Evolutionary conservation across 2,329 filamentous ascomycete genomes (phyloP), one percentile per base, ranked within the genome.

Genomic region (Ophiostoma tasmaniense): DNA sequence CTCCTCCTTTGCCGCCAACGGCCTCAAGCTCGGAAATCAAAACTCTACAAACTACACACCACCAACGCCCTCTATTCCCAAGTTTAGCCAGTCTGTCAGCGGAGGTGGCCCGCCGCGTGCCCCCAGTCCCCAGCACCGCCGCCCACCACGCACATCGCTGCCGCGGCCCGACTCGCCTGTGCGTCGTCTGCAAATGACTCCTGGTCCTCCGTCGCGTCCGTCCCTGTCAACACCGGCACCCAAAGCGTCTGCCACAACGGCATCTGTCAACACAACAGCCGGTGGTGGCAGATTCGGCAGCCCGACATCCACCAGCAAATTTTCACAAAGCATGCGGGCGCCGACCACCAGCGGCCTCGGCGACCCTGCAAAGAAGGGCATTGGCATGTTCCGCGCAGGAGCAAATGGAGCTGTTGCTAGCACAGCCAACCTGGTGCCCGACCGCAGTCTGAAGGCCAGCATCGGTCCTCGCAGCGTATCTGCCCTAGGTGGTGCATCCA

Each of bases 91-190:
- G 78, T 96, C 93, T 0, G 82, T 96, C 62, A 72, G 35, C 64
- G 71, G 68, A 28, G 69, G 52, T 1, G 93, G 93, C 0, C 90
- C 91, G 7, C 86, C 87, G 55, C 85, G 90, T 75, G 87, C 89
- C 35, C 77, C 88, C 30, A 94, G 90, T 75, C 91, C 93, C 2
- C 81, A 86, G 65, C 68, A 70, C n/a, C 86, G 89, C 74, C 93
- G 91, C 77, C 88, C 70, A 17, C 80, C 87, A 62, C 87, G 93
- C 70, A 88, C 89, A 10, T 96, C 93, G 1, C 82, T 97, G n/a
- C 87, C 91, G 67, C 90, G 93, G 37, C 91, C 95, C 5, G 93
- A 97, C 72, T 97, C 94, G 1, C 95, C 94, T 3, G 83, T 91
- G 45, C 88, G 90, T 73, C 89, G 86, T 74, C 79, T 87, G 64